Base-by-base conservation (phyloP, 768 basidiomycete genomes). In the Phanerochaete carnosa region DNA sequence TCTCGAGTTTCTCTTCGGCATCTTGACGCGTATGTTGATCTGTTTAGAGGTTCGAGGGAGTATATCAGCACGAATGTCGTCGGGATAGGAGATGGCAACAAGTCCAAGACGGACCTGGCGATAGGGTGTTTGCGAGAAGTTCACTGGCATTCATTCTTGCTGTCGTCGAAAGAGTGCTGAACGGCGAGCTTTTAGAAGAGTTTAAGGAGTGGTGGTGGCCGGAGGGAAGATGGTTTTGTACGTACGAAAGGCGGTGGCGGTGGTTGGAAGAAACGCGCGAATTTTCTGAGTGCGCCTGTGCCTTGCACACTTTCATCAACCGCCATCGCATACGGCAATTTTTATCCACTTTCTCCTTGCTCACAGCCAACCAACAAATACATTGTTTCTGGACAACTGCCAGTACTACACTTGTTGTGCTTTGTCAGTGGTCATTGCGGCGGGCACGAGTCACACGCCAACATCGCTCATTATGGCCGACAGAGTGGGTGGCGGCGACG, bases 101-200 rank as follows among this genome's bases (percentile, higher is more conserved):
- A 73, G 74, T 70, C 62, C 64, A 71, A 67, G 74, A 76, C 86
- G 69, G 70, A 94, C 94, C 92, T 49, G 92, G 80, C 62, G 94
- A 95, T 68, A 98, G 88, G 69, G 95, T 89, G 79, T 96, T 94
- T 66, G 90, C 86, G 70, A 98, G 87, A 62, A 98, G 87, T 74
- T 92, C 87, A 59, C 85, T 88, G 66, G 93, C 92, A 81, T 93
- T 93, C 94, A 96, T 95, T 71, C 77, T 83, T 73, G 74, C 72
- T 26, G 49, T 45, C 53, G 43, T 51, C 37, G 46, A 55, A 55
- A 62, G 59, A 67, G 55, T 35, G 68, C 59, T 23, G 61, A 55
- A 50, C 59, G 23, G 35, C 33, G 60, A 60, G 60, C 65, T 61
- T 54, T 64, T 60, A 58, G 46, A n/a, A 58, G 49, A 33, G 56